Evolutionary conservation across 495 filamentous ascomycete genomes (phyloP).

Genomic region (Xylaria castorea): DNA sequence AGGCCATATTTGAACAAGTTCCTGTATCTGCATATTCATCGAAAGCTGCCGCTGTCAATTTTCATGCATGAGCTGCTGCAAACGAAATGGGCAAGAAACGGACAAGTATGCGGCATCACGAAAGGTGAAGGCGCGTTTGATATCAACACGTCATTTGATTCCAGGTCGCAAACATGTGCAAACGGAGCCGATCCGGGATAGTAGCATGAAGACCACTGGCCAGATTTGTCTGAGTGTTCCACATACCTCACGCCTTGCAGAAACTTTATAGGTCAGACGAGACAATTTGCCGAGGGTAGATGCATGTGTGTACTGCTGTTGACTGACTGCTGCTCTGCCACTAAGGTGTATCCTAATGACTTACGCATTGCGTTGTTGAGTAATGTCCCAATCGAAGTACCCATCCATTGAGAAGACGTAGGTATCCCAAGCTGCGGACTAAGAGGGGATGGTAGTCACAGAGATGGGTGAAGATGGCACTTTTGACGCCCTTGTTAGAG

Average conservation of each 20-base stretch:
- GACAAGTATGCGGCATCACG: neutral
- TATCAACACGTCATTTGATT: neutral
- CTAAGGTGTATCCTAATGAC: neutral
- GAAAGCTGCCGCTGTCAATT: neutral
- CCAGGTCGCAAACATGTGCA: neutral
- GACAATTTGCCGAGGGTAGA: too few relatives aligned
- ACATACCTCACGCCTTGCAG: too few relatives aligned
- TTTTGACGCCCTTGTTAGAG: neutral
- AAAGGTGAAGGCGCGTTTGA: neutral
- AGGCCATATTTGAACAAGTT: too few relatives aligned
- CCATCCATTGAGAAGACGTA: neutral
- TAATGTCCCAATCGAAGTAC: neutral
- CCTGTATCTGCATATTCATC: too few relatives aligned
- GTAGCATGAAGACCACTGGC: neutral
- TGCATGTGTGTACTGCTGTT: neutral
- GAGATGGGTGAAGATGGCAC: neutral
- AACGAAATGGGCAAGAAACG: neutral
- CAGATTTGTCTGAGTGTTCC: too few relatives aligned
- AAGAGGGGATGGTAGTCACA: too few relatives aligned
- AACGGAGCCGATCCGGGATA: neutral
- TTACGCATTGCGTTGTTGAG: neutral
- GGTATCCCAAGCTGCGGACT: neutral
- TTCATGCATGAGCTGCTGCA: neutral
- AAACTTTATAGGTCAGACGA: too few relatives aligned
- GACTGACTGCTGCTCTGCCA: neutral